Base-by-base conservation (phyloP, 441 rosid species). In the Viola pubescens region DNA sequence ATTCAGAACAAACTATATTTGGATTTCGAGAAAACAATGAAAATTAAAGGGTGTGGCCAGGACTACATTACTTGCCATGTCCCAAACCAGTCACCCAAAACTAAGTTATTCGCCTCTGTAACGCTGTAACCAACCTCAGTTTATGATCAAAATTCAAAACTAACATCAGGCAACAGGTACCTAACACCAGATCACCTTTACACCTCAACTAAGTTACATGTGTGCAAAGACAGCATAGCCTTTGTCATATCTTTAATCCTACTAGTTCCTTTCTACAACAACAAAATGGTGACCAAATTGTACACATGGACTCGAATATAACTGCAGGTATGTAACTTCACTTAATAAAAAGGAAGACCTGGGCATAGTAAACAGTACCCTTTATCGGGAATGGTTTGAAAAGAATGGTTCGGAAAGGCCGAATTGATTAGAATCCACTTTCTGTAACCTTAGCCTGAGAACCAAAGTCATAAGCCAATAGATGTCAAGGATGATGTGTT, bases 171-270 rank as follows among this genome's bases (percentile, higher is more conserved):
- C 59, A 49, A 67, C 46, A 57, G 44, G 53, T 44, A 46, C 79
- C 73, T 51, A 54, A 42, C 7, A 60, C 73, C 68, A 64, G 55
- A 58, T 66, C 76, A 58, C 58, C 78, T 73, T 77, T 79, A 79
- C 80, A 79, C 67, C 74, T 73, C 75, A 63, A 60, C 73, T 70
- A 72, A 56, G 63, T 75, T 74, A 70, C 83, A 73, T 66, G 69
- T 77, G 50, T 73, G 77, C 77, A 77, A 43, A 54, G 52, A 65
- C 63, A 61, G 52, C 62, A 59, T 67, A 61, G 58, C 68, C 67
- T 59, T 50, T 62, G 52, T 57, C 59, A 9, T n/a, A 9, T 47
- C 49, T 19, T 19, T 39, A 16, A 48, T 48, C 69, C 61, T 42
- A 47, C 7, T 11, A 9, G 47, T 67, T 58, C 65, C 47, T 48